Conservation (phyloP, 257 asterid genomes). For the Cruciata laevipes region DNA sequence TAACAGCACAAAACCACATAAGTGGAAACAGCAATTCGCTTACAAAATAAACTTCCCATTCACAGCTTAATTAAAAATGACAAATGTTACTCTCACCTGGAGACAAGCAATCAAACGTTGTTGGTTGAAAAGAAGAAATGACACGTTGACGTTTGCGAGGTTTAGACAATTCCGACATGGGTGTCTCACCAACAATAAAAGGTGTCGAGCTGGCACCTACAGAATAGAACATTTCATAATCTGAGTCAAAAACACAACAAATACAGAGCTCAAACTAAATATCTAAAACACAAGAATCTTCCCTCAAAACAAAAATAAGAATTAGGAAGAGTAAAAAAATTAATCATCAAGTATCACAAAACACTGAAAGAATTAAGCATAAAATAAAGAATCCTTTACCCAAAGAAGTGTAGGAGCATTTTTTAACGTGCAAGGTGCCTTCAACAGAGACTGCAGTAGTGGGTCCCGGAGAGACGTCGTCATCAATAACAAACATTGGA, state of each 20-base stretch:
- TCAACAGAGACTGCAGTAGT: slow-evolving; percentile 26
- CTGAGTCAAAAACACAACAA: not conserved
- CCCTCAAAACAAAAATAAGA: too few relatives aligned
- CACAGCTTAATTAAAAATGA: not conserved
- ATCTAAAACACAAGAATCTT: not conserved
- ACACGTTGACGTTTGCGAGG: slow-evolving; percentile 24
- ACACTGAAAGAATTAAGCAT: not conserved
- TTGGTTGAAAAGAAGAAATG: slow-evolving; percentile 19
- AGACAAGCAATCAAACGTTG: slow-evolving; percentile 22
- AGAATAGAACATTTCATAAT: not conserved
- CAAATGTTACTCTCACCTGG: slow-evolving; percentile 33
- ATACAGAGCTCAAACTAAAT: not conserved
- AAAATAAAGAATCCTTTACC: slow-evolving; percentile 16
- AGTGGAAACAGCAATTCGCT: not conserved
- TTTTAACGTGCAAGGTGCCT: slow-evolving; percentile 35
- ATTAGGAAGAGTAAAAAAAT: not conserved
- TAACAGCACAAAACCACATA: not conserved
- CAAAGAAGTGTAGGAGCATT: slow-evolving; percentile 28
- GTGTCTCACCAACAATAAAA: slow-evolving; percentile 61
- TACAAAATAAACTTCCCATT: not conserved
- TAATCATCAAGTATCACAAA: not conserved
- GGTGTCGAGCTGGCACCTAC: slow-evolving; percentile 29
- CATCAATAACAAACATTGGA: slow-evolving; percentile 60
- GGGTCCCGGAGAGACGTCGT: slow-evolving; percentile 34
- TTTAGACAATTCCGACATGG: slow-evolving; percentile 39